Evolutionary conservation across 2,329 filamentous ascomycete species (phyloP), one percentile per base, ranked within the genome.

Genomic region (Rutstroemia sp.): DNA sequence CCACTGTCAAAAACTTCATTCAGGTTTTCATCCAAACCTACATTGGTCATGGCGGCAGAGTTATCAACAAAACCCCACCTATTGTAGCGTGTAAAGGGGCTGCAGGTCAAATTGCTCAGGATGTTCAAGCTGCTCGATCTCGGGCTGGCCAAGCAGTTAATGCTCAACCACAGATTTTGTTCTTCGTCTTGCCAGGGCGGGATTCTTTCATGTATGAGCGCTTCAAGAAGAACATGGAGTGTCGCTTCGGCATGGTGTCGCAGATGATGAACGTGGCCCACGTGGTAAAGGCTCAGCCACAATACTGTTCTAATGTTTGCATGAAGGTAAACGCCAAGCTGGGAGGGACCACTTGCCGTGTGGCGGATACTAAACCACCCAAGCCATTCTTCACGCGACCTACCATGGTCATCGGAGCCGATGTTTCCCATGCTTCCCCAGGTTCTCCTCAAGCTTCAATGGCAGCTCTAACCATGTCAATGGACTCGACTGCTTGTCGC

Each of bases 321-420:
- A 94, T 99, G 89, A 99, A 99, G 75, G 84, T 99, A 62, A 97
- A 99, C 65, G 88, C 89, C 3, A 99, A 99, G 75, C 80, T 99
- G 2, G 94, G 94, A 14, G 94, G 94, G 5, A 80, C 82, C 0
- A 96, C 90, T 1, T 84, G 73, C 58, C 51, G 76, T 57, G 57
- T 63, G 44, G 49, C 56, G 17, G 55, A 56, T 30, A 9, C n/a
- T 0, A 60, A 56, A 6, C 38, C 53, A 12, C 17, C 48, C 27
- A 59, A 49, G 65, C 69, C 17, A 2, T 77, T 75, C 59, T 80
- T 78, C 63, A 67, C 68, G 1, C 68, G 67, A 0, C 79, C 84
- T 0, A 94, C 90, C 0, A 87, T 96, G 79, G 83, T 96, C 48
- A 86, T 99, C 58, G 67, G 94, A 63, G 87, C 89, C 0, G 94